Conservation (phyloP, 202 grass and related monocot species). For the Alloteropsis angusta region DNA sequence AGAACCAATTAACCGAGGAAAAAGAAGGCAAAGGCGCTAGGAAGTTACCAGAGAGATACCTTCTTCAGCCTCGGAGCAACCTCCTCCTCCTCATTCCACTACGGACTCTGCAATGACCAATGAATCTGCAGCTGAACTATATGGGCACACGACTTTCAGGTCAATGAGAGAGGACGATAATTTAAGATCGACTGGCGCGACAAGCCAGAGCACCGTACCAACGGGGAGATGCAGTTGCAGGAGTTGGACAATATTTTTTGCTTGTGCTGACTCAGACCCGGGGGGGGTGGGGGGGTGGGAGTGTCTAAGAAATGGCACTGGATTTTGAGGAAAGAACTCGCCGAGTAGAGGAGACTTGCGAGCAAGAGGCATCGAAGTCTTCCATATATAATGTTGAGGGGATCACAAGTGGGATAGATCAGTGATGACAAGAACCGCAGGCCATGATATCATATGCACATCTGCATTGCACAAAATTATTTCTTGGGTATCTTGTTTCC, state of each 20-base stretch:
- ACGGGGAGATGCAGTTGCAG: background rate
- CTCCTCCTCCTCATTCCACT: background rate
- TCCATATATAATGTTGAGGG: background rate
- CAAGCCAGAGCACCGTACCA: background rate
- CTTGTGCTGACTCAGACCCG: background rate
- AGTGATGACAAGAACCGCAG: background rate
- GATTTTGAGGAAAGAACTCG: background rate
- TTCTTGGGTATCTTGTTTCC: background rate
- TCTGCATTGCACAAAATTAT: background rate
- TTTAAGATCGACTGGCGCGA: background rate
- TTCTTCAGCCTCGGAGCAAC: background rate
- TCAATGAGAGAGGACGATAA: background rate
- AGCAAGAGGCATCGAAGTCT: background rate
- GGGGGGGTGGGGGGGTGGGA: too few relatives aligned
- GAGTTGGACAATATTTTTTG: slow-evolving; percentile 6
- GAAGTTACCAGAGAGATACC: slow-evolving; percentile 3
- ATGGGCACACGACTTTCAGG: background rate
- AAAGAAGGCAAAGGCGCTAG: background rate
- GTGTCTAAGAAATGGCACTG: background rate
- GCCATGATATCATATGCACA: background rate
- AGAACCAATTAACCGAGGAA: background rate
- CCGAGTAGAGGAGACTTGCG: background rate
- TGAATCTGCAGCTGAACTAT: background rate
- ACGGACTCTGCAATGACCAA: background rate
- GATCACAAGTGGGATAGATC: slow-evolving; percentile 13